Evolutionary conservation across 2,329 filamentous ascomycete genomes (phyloP).

Genomic region (Hypoxylon sp.): DNA sequence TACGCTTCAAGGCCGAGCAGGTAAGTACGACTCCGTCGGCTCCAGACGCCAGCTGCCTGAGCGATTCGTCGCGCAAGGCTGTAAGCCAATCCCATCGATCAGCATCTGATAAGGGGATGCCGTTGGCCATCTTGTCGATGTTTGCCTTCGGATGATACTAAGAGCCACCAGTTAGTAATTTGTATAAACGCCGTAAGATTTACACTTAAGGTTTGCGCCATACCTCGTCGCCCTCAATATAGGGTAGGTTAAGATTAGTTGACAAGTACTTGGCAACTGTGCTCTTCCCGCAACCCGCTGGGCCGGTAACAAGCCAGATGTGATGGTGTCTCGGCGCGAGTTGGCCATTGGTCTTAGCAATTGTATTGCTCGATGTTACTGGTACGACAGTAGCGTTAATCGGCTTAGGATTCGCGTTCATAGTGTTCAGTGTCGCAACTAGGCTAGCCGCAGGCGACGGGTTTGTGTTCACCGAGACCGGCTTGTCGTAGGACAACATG

Average conservation of each 20-base stretch:
- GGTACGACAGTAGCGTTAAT: slow-evolving; percentile 49
- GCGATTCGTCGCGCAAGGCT: slow-evolving; percentile 75
- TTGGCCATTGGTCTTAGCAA: slow-evolving; percentile 45
- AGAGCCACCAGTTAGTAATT: slow-evolving; percentile 21
- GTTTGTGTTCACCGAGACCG: slow-evolving; percentile 59
- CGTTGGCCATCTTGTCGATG: slow-evolving; percentile 89
- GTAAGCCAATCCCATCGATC: slow-evolving; percentile 99
- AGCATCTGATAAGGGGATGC: slow-evolving; percentile 86
- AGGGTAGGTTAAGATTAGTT: slow-evolving; percentile 72
- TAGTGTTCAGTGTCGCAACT: slow-evolving; percentile 47
- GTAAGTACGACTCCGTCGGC: slow-evolving; percentile 88
- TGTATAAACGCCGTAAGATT: slow-evolving; percentile 6
- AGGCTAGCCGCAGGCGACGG: slow-evolving; percentile 49
- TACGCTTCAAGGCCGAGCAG: slow-evolving; percentile 95
- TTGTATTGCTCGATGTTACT: slow-evolving; percentile 48
- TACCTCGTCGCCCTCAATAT: slow-evolving; percentile 84
- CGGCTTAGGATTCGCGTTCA: slow-evolving; percentile 48
- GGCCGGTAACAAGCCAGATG: slow-evolving; percentile 84
- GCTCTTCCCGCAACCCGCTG: slow-evolving; percentile 83
- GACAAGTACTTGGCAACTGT: slow-evolving; percentile 77
- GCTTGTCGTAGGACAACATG: slow-evolving; percentile 66
- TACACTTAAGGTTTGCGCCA: slow-evolving; percentile 47
- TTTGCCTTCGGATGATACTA: slow-evolving; percentile 82
- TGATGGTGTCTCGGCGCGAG: slow-evolving; percentile 64
- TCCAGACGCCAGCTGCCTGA: slow-evolving; percentile 66